Evolutionary conservation across 352 stramenopile genomes (phyloP).

Genomic region (Ophiocytium majus): DNA sequence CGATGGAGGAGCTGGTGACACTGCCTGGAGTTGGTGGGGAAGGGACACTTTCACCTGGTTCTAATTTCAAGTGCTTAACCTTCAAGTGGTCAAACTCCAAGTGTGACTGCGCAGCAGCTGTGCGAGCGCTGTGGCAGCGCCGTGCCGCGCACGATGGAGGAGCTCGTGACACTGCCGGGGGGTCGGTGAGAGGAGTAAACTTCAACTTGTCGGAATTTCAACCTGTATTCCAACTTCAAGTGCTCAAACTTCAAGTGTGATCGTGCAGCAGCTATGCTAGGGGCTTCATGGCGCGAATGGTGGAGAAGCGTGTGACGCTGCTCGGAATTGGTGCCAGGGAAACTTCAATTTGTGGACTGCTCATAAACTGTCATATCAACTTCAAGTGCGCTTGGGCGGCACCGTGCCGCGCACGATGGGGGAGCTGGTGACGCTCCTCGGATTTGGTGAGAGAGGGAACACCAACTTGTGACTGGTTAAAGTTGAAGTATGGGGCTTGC

Average conservation of each 20-base stretch:
- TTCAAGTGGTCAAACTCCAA: conserved; percentile 3
- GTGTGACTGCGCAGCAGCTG: conserved; percentile 55
- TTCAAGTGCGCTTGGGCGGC: conserved; percentile 54
- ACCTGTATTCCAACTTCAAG: too few species aligned
- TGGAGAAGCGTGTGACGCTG: conserved; percentile 49
- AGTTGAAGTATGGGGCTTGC: too few species aligned
- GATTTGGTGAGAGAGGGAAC: conserved; percentile 6
- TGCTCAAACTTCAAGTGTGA: too few species aligned
- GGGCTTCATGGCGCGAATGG: conserved; percentile 44
- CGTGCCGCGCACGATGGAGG: conserved; percentile 48
- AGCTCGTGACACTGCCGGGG: conserved; percentile 51
- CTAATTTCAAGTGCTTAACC: conserved; percentile 4
- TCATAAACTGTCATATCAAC: too few species aligned
- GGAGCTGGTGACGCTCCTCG: conserved; percentile 49
- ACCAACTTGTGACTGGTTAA: too few species aligned
- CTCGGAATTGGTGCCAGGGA: conserved; percentile 17
- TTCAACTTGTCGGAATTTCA: too few species aligned
- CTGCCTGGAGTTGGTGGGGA: conserved; percentile 48
- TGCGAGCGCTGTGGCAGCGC: conserved; percentile 49
- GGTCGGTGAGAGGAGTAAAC: conserved; percentile 45
- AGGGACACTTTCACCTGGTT: too few species aligned
- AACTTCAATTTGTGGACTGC: too few species aligned
- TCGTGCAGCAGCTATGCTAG: conserved; percentile 54
- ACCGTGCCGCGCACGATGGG: conserved; percentile 44
- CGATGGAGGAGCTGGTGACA: conserved; percentile 44